Evolutionary conservation across 202 grass and related monocot genomes (phyloP).

Genomic region (Dendrocalamus latiflorus): DNA sequence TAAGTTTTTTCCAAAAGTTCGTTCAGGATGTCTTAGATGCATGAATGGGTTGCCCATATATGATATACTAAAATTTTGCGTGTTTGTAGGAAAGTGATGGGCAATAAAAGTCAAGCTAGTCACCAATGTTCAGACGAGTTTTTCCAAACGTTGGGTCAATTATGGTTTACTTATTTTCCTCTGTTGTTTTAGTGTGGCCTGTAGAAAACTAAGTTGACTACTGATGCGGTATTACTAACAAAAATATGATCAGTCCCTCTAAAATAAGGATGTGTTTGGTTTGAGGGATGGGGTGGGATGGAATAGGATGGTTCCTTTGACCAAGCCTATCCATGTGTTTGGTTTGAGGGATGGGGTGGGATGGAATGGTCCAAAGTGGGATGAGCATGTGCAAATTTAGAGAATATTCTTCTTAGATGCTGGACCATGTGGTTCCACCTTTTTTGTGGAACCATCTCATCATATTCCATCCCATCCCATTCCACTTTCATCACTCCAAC

Average conservation of each 20-base stretch:
- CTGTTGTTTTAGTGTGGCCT: not conserved
- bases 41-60: not conserved
- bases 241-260: not conserved
- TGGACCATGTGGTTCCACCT: too few species aligned
- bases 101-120: not conserved
- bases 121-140: not conserved
- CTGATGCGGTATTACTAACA: not conserved
- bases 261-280: too few species aligned
- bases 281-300: too few species aligned
- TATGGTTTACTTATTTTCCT: not conserved
- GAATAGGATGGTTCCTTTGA: too few species aligned
- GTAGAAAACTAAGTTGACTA: not conserved
- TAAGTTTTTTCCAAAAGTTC: not conserved
- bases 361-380: too few species aligned
- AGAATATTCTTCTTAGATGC: too few species aligned
- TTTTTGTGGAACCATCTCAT: too few species aligned
- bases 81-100: not conserved
- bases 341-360: too few species aligned
- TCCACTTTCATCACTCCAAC: too few species aligned
- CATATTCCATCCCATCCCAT: too few species aligned
- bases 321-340: too few species aligned
- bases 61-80: not conserved
- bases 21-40: not conserved
- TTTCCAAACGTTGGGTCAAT: not conserved
- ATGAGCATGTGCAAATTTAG: too few species aligned